phyloP scores from a whole-genome alignment of 805 yeast genomes.

The Jamesozyma lodderae region DNA sequence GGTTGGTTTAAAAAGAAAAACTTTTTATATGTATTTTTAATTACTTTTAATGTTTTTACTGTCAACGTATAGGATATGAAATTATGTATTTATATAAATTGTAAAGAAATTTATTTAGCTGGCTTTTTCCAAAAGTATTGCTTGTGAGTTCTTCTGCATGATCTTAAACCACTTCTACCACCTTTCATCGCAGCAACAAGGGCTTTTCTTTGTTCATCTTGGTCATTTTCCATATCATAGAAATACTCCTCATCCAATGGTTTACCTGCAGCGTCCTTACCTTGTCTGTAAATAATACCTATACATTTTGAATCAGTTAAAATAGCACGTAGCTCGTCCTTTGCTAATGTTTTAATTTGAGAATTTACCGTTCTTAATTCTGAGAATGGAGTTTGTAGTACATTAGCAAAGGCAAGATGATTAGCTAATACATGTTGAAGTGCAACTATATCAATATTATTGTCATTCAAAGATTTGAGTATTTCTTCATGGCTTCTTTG shows the following conservation, averaged over 20 bases:
- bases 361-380: constrained; percentile 54
- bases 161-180: constrained; percentile 64
- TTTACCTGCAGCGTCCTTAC: constrained; percentile 96
- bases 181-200: constrained; percentile 76
- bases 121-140: constrained; percentile 50
- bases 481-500: not conserved
- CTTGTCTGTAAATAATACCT: constrained; percentile 79
- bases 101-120: constrained; percentile 11
- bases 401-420: constrained; percentile 83
- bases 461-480: constrained; percentile 5
- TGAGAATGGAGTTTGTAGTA: constrained; percentile 80
- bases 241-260: constrained; percentile 90
- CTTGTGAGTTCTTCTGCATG: constrained; percentile 89
- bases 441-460: constrained; percentile 38
- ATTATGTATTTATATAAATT: too few relatives aligned
- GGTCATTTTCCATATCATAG: constrained; percentile 77
- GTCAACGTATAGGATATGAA: too few relatives aligned
- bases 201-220: constrained; percentile 56
- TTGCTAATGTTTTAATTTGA: constrained; percentile 39
- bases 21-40: too few relatives aligned
- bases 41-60: too few relatives aligned
- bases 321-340: constrained; percentile 39
- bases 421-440: constrained; percentile 64
- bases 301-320: constrained; percentile 36
- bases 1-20: too few relatives aligned